Evolutionary conservation across 2,329 filamentous ascomycete genomes (phyloP), one percentile per base, ranked within the genome.

Genomic region (Cytospora mali): DNA sequence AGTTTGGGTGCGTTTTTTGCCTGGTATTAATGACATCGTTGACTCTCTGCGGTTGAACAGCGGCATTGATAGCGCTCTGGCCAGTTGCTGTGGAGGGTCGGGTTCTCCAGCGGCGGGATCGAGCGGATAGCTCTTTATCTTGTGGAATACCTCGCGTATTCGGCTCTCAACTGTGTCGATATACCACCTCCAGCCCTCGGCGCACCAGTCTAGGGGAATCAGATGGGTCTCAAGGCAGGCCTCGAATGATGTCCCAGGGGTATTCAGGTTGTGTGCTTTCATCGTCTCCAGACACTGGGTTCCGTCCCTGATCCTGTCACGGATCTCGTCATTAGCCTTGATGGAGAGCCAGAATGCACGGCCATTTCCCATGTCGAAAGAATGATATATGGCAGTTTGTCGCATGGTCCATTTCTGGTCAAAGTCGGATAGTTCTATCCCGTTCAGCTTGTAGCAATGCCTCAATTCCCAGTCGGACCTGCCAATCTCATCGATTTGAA

Each of bases 321-420:
- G n/a, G 23, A 58, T 52, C 31, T 58, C 56, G 6, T 49, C 48
- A 13, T 62, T 62, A 4, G 54, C 61, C 25, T 62, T 62, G 18
- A 62, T 18, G 9, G 35, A 16, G 14, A 62, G 50, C 61, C 61
- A 62, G n/a, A 50, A 39, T 6, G 29, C 33, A 13, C 61, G 54
- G 18, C 61, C 61, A 16, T 53, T 58, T 5, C 59, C n/a, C 14
- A 62, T 14, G n/a, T 62, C 61, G 28, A 62, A 62, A 16, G 61
- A 48, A 28, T 62, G 61, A 25, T 62, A 58, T 5, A 58, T 25
- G 14, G 55, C 61, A n/a, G 49, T 42, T 33, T 62, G 61, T 3
- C 61, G 61, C 29, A 61, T 23, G 2, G 50, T 4, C 58, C 50
- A 70, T 29, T 42, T 58, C 5, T 31, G 11, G 11, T 39, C 35